Conservation (phyloP, 352 stramenopile species). For the Pythium guiyangense region DNA sequence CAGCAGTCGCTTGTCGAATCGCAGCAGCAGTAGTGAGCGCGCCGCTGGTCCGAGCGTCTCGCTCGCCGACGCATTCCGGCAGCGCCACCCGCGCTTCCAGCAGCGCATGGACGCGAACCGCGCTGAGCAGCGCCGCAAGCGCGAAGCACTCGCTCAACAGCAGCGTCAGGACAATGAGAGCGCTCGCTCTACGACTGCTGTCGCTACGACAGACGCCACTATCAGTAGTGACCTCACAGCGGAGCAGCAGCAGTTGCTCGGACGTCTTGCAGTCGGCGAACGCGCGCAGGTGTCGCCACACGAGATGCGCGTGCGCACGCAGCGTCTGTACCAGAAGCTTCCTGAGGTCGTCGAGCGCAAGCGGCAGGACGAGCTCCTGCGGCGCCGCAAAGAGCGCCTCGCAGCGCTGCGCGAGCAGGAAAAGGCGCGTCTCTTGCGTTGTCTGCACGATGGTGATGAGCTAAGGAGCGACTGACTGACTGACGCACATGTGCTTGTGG, state of each 20-base stretch:
- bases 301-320: conserved; percentile 69
- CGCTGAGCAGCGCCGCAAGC: conserved; percentile 25
- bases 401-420: conserved; percentile 65
- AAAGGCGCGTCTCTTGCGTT: conserved; percentile 33
- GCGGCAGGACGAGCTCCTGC: conserved; percentile 67
- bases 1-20: conserved; percentile 8
- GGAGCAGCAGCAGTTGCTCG: conserved; percentile 29
- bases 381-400: conserved; percentile 54
- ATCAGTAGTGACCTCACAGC: background rate
- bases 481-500: background rate
- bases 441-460: too few relatives aligned
- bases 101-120: conserved; percentile 20
- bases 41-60: conserved; percentile 13
- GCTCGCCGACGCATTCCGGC: conserved; percentile 57
- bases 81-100: conserved; percentile 54
- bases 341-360: conserved; percentile 72
- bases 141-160: conserved; percentile 13
- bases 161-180: conserved; percentile 8
- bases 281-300: conserved; percentile 49
- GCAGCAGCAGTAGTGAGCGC: background rate
- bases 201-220: background rate
- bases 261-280: conserved; percentile 41
- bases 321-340: conserved; percentile 58
- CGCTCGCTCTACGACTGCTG: background rate
- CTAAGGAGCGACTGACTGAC: background rate